Conservation (phyloP, 139 green algal genomes). For the Coccomyxa sp. region DNA sequence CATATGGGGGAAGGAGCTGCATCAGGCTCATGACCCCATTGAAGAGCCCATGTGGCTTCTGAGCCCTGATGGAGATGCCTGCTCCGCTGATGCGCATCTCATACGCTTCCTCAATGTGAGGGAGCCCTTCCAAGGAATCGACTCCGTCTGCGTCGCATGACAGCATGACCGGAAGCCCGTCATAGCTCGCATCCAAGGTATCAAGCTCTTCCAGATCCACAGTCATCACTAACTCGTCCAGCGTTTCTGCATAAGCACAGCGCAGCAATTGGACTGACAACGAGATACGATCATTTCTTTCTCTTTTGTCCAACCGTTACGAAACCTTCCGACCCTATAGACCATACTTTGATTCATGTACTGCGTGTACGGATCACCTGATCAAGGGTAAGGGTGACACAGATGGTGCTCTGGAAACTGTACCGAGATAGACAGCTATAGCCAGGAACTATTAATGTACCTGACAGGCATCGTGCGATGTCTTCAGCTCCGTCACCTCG, state of each 20-base stretch:
- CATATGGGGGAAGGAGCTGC: conserved; percentile 35
- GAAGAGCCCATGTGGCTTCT: conserved; percentile 39
- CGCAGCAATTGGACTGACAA: too few species aligned
- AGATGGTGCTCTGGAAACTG: too few species aligned
- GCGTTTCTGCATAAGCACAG: not conserved
- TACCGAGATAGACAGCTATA: too few species aligned
- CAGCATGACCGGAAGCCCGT: not conserved
- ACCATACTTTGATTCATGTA: too few species aligned
- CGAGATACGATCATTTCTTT: too few species aligned
- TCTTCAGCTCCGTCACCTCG: not conserved
- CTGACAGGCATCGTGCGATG: not conserved
- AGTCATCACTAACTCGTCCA: not conserved
- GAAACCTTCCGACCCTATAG: too few species aligned
- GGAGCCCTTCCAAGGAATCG: conserved; percentile 3
- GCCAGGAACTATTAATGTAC: too few species aligned
- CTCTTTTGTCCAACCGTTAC: too few species aligned
- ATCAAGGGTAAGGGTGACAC: too few species aligned
- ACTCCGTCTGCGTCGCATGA: not conserved
- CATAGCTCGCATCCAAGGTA: too few species aligned
- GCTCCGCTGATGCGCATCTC: conserved; percentile 25
- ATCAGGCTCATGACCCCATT: conserved; percentile 52
- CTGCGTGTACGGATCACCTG: too few species aligned
- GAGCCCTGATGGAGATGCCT: conserved; percentile 25
- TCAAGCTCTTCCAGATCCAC: not conserved
- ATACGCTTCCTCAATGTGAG: conserved; percentile 38